Base-by-base conservation (phyloP, 306 rosid species). In the Prunus mongolica region DNA sequence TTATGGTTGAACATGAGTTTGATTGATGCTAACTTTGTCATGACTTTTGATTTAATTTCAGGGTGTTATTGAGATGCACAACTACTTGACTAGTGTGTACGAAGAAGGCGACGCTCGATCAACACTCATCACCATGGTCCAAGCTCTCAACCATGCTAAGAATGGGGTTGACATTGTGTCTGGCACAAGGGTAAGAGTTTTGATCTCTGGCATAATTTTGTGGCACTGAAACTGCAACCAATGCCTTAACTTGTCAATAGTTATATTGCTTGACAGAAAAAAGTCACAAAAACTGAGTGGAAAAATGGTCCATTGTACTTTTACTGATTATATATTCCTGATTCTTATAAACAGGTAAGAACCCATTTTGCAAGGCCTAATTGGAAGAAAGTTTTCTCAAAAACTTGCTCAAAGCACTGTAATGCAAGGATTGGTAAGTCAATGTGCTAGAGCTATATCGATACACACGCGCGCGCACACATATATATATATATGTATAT, bases 61-160 rank as follows among this genome's bases (percentile, higher is more conserved):
- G 99, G 99, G 99, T 72, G 98, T 96, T 50, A 96, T 96, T 84
- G 99, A 96, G 88, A 96, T 96, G 99, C 99, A 96, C 85, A 96
- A 96, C 91, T 92, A 92, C 89, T 86, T 96, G 88, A 96, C 99
- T 27, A 96, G 99, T 68, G 99, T 96, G 81, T 96, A 96, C 14
- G 98, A 96, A 78, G 99, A 96, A 86, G 99, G 98, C 12, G 99
- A 96, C 68, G 99, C 99, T 74, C 86, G 99, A 76, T 96, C 99
- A 18, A 96, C 99, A 38, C 98, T 96, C 69, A 96, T 96, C 85
- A 93, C 97, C 83, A 96, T 96, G 99, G 99, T 96, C 50, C 99
- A 96, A 89, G 99, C 99, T 76, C 98, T 96, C 71, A 96, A 93
- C 87, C 99, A 96, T 76, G 99, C 99, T 67, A 96, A 96, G 89